These are phyloP conservation scores for Verticillium albo-atrum DNA, from an alignment of 2,329 filamentous ascomycete species.

Conservation along the genomic window DNA sequence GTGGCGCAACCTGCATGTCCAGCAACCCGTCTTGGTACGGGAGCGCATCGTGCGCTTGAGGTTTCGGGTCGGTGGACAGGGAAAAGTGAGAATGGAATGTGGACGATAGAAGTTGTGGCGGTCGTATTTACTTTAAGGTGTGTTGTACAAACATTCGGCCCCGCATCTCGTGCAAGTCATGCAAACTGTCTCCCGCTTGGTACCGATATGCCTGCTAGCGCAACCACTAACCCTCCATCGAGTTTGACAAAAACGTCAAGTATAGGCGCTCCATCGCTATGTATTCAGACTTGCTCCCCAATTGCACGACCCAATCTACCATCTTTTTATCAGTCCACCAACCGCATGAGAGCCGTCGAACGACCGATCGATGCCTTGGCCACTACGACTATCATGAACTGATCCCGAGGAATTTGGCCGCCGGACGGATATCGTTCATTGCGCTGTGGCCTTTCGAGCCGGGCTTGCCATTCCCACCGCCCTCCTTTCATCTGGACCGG, in stretches of 20 bases:
- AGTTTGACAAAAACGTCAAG: background rate
- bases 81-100: background rate
- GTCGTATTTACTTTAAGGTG: background rate
- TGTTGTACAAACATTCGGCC: background rate
- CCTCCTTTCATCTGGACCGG: background rate
- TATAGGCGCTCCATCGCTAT: background rate
- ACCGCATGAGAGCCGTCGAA: background rate
- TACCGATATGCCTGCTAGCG: background rate
- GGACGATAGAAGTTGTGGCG: background rate
- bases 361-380: background rate
- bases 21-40: slow-evolving; percentile 18
- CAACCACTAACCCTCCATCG: background rate
- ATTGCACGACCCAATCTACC: no score
- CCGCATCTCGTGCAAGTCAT: background rate
- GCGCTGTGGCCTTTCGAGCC: background rate
- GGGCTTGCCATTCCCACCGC: background rate
- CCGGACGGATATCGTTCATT: slow-evolving; percentile 1
- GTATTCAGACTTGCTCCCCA: no score
- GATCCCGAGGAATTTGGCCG: background rate
- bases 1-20: slow-evolving; percentile 22
- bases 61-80: background rate
- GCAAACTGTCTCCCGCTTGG: background rate
- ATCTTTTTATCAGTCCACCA: background rate
- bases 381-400: slow-evolving; percentile 4
- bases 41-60: slow-evolving; percentile 2